phyloP scores from a whole-genome alignment of 2,329 filamentous ascomycete genomes.

The Penicillium thymicola region DNA sequence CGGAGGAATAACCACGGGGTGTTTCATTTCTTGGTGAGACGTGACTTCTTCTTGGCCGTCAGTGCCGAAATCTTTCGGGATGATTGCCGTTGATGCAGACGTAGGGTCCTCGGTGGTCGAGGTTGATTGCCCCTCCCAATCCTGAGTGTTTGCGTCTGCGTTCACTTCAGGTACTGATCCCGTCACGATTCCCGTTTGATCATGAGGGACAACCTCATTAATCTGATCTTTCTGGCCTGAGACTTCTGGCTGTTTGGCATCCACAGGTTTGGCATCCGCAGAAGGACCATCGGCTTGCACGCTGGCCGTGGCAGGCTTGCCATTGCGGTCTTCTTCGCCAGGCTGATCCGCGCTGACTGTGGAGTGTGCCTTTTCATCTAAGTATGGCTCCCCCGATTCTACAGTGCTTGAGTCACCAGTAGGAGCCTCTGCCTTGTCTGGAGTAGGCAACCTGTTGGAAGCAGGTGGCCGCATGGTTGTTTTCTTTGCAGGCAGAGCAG shows the following conservation, averaged over 20 bases:
- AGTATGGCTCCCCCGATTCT: conserved; percentile 39
- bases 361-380: conserved; percentile 39
- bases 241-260: conserved; percentile 14
- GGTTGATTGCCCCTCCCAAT: conserved; percentile 40
- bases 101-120: conserved; percentile 64
- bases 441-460: conserved; percentile 36
- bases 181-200: conserved; percentile 6
- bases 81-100: conserved; percentile 44
- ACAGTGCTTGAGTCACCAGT: conserved; percentile 40
- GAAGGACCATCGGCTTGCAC: conserved; percentile 33
- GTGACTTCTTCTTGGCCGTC: conserved; percentile 47
- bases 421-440: conserved; percentile 40
- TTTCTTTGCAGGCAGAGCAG: conserved; percentile 46
- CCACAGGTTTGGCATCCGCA: conserved; percentile 11
- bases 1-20: conserved; percentile 53
- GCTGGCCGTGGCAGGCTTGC: conserved; percentile 37
- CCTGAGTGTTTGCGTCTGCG: conserved; percentile 15
- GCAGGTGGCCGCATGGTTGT: conserved; percentile 40
- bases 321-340: conserved; percentile 28
- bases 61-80: conserved; percentile 13
- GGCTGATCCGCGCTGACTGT: conserved; percentile 30
- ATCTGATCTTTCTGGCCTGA: conserved; percentile 13
- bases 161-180: conserved; percentile 18
- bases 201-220: conserved; percentile 11
- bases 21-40: conserved; percentile 41